Percentiles rank a stretch among this genome's conserved stretches.
Evolutionary conservation across 768 basidiomycete species (phyloP).

Genomic region (Russula earlei): DNA sequence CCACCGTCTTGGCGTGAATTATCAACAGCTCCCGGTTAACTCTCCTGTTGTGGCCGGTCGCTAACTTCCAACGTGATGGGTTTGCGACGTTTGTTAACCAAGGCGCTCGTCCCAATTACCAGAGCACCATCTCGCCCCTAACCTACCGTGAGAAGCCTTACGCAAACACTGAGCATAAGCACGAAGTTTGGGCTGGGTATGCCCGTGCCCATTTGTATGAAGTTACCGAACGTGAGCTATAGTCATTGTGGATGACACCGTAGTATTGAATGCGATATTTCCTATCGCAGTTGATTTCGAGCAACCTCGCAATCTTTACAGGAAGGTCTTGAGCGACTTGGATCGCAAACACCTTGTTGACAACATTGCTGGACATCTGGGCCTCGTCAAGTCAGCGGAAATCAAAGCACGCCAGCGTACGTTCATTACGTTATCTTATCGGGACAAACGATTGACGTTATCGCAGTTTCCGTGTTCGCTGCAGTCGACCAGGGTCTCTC

Average conservation of each 20-base stretch:
- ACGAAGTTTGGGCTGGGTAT: conserved; percentile 69
- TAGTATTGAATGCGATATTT: not conserved
- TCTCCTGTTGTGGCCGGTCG: conserved; percentile 57
- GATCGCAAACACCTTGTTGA: conserved; percentile 51
- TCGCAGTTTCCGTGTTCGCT: conserved; percentile 27
- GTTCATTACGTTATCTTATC: conserved; percentile 24
- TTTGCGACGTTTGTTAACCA: conserved; percentile 59
- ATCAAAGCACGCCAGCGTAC: conserved; percentile 59
- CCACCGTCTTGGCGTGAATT: conserved; percentile 72
- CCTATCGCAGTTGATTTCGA: conserved; percentile 61
- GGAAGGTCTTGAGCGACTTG: conserved; percentile 46
- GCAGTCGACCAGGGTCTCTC: conserved; percentile 67
- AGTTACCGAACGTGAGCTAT: conserved; percentile 23
- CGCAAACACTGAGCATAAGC: conserved; percentile 30
- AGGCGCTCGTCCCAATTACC: conserved; percentile 80
- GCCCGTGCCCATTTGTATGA: conserved; percentile 51
- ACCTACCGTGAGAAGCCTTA: conserved; percentile 43
- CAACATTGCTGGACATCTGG: conserved; percentile 59
- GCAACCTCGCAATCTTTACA: conserved; percentile 64
- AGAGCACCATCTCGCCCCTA: conserved; percentile 65
- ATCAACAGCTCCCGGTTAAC: conserved; percentile 84
- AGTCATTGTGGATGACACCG: not conserved
- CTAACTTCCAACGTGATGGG: conserved; percentile 93
- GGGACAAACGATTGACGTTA: conserved; percentile 46
- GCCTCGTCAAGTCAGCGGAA: conserved; percentile 46